These are phyloP conservation scores for Eucalyptus pumila DNA, from an alignment of 345 rosid genomes.

Conservation along the genomic window DNA sequence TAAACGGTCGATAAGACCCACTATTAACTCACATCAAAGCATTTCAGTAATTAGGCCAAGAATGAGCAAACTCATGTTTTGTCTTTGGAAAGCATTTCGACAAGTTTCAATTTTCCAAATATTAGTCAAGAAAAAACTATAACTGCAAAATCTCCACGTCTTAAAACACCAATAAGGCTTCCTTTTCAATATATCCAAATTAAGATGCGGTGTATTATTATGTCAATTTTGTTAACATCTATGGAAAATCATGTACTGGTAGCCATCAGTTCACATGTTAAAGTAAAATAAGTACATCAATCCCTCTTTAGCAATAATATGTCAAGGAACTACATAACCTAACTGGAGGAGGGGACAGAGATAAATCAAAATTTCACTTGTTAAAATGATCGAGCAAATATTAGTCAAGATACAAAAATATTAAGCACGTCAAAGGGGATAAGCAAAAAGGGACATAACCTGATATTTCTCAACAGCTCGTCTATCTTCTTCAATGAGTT, in stretches of 20 bases:
- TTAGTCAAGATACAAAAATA: not conserved
- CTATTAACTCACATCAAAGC: not conserved
- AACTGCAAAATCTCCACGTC: not conserved
- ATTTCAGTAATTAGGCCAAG: not conserved
- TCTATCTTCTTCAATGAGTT: conserved; percentile 88
- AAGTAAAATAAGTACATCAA: not conserved
- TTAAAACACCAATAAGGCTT: not conserved
- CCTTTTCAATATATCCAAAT: not conserved
- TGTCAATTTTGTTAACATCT: not conserved
- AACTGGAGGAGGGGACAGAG: not conserved
- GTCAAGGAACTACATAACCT: not conserved
- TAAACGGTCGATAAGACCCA: not conserved
- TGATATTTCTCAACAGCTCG: conserved; percentile 87
- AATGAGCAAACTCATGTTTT: not conserved
- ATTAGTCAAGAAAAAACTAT: not conserved
- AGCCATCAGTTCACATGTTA: not conserved
- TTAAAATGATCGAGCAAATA: not conserved
- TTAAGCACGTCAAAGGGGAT: not conserved
- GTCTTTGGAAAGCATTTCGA: not conserved
- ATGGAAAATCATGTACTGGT: not conserved
- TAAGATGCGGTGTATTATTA: not conserved
- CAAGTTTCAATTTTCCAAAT: not conserved
- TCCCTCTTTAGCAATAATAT: not conserved
- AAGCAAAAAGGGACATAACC: conserved; percentile 20
- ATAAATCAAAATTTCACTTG: not conserved